Evolutionary conservation across 2,329 filamentous ascomycete species (phyloP).

Genomic region (Acrodontium crateriforme): DNA sequence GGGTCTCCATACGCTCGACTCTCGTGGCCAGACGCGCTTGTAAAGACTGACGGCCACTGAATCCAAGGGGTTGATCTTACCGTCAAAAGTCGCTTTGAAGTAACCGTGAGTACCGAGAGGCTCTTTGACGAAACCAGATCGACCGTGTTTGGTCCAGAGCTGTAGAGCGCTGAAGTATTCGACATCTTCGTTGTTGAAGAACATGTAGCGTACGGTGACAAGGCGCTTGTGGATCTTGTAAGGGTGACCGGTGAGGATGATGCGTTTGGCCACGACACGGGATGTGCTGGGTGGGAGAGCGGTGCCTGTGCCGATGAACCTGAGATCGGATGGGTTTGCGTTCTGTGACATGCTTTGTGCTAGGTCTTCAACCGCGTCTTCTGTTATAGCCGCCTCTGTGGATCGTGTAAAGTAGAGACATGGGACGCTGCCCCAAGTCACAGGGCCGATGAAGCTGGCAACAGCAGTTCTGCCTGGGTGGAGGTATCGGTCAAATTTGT

Average conservation of each 20-base stretch:
- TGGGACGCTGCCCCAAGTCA: slow-evolving; percentile 88
- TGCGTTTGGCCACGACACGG: slow-evolving; percentile 82
- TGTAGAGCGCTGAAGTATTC: slow-evolving; percentile 96
- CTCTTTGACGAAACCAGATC: slow-evolving; percentile 88
- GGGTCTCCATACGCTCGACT: slow-evolving; percentile 9
- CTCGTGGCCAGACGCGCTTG: slow-evolving; percentile 48
- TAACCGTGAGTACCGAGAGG: slow-evolving; percentile 94
- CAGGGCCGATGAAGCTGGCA: slow-evolving; percentile 75
- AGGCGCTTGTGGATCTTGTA: slow-evolving; percentile 98
- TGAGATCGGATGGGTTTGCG: slow-evolving; percentile 28
- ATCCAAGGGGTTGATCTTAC: slow-evolving; percentile 89
- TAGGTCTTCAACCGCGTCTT: slow-evolving; percentile 30
- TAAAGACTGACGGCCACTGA: slow-evolving; percentile 68
- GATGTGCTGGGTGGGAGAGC: slow-evolving; percentile 59
- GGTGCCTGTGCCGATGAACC: slow-evolving; percentile 76
- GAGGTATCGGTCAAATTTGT: slow-evolving; percentile 88
- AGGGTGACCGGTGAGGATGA: slow-evolving; percentile 87
- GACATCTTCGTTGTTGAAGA: slow-evolving; percentile 92
- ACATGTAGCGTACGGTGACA: slow-evolving; percentile 98
- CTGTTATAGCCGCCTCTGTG: slow-evolving; percentile 28
- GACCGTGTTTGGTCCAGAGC: slow-evolving; percentile 80
- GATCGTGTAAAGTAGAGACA: slow-evolving; percentile 64
- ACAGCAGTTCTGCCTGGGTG: slow-evolving; percentile 84
- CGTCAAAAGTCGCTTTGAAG: slow-evolving; percentile 98
- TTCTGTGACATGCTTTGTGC: slow-evolving; percentile 10